Evolutionary conservation across 2,329 filamentous ascomycete genomes (phyloP).

Genomic region (Penicillium sp.): DNA sequence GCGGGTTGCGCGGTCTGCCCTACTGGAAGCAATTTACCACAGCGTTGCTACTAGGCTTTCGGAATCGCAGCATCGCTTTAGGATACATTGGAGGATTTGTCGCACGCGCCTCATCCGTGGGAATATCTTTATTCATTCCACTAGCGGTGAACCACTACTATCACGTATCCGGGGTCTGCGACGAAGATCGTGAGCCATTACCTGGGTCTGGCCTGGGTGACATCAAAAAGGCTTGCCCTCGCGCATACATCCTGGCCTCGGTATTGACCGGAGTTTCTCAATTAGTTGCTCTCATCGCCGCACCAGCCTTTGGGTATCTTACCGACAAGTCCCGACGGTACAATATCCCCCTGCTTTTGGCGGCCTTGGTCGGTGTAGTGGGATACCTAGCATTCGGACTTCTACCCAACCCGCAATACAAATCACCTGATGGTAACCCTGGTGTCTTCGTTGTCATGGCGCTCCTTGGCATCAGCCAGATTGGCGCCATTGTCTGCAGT

Average conservation of each 20-base stretch:
- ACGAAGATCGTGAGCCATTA: conserved; percentile 34
- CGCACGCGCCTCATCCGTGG: conserved; percentile 86
- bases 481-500: conserved; percentile 92
- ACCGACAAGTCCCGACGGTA: conserved; percentile 61
- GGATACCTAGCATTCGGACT: conserved; percentile 73
- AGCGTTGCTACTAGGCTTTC: conserved; percentile 64
- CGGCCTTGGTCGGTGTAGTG: conserved; percentile 66
- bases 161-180: conserved; percentile 72
- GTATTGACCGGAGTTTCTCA: conserved; percentile 86
- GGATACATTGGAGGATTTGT: conserved; percentile 94
- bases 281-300: conserved; percentile 74
- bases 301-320: conserved; percentile 80
- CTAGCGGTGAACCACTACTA: conserved; percentile 90
- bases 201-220: conserved; percentile 43
- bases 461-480: conserved; percentile 84
- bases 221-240: conserved; percentile 76
- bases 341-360: conserved; percentile 68
- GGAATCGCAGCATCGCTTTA: conserved; percentile 70
- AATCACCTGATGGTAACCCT: conserved; percentile 60
- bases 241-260: conserved; percentile 81
- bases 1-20: conserved; percentile 10
- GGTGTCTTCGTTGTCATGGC: conserved; percentile 70
- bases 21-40: conserved; percentile 54
- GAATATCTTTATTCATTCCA: conserved; percentile 90
- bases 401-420: conserved; percentile 70